These are phyloP conservation scores for Dipodascus geniculatus DNA, from an alignment of 805 yeast species.

Conservation along the genomic window DNA sequence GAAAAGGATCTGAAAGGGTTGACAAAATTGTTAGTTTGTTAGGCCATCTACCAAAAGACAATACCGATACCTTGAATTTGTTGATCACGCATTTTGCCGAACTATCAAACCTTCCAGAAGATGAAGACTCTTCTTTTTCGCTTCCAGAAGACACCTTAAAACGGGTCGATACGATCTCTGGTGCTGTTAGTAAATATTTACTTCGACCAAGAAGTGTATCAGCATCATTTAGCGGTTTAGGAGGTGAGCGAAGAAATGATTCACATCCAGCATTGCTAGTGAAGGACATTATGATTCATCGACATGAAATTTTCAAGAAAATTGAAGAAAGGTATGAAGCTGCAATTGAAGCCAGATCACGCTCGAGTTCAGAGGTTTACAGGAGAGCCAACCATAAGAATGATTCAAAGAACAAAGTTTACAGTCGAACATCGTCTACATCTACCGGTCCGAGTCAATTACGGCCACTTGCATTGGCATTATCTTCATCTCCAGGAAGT, in stretches of 20 bases:
- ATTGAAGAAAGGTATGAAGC: not conserved
- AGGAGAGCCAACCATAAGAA: slow-evolving; percentile 14
- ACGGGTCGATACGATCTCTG: slow-evolving; percentile 21
- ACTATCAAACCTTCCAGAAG: slow-evolving; percentile 1
- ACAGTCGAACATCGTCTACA: not conserved
- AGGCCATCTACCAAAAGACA: slow-evolving; percentile 15
- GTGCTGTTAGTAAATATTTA: slow-evolving; percentile 11
- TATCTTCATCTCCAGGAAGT: not conserved
- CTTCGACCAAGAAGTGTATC: not conserved
- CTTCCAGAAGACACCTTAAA: slow-evolving; percentile 11
- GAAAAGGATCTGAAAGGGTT: slow-evolving; percentile 2
- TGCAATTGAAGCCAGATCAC: slow-evolving; percentile 11
- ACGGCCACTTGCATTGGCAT: not conserved
- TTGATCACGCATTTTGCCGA: slow-evolving; percentile 13
- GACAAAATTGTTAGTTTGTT: slow-evolving; percentile 15
- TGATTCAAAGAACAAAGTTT: not conserved
- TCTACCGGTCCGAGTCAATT: not conserved
- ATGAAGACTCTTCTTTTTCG: not conserved
- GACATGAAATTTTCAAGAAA: slow-evolving; percentile 14
- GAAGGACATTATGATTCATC: slow-evolving; percentile 15
- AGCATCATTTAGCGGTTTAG: not conserved
- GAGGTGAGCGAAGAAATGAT: slow-evolving; percentile 10
- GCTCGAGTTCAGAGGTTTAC: slow-evolving; percentile 14
- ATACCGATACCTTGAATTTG: slow-evolving; percentile 12
- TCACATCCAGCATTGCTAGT: slow-evolving; percentile 20